A percentile compares a stretch with the other conserved stretches of the same genome.
These are phyloP conservation scores for Hypericum perforatum DNA, from an alignment of 345 rosid species.

Conservation along the genomic window DNA sequence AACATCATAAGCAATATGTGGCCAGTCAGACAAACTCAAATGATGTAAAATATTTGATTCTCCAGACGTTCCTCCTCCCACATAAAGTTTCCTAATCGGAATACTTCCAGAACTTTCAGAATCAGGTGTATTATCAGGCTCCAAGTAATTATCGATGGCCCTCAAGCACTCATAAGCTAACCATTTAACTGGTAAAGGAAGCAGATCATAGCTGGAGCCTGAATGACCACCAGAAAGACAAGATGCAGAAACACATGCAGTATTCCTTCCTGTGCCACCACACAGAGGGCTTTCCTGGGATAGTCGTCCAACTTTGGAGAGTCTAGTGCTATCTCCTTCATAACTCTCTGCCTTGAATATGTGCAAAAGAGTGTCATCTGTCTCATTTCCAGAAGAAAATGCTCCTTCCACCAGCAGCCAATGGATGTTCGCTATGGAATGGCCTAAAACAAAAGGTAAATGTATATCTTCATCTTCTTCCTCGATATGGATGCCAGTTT, in stretches of 20 bases:
- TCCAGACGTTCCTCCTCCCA: slow-evolving; percentile 24
- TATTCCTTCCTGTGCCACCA: slow-evolving; percentile 39
- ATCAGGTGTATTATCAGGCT: slow-evolving; percentile 37
- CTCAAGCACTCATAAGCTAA: slow-evolving; percentile 60
- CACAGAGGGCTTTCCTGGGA: slow-evolving; percentile 65
- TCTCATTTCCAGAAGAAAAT: slow-evolving; percentile 43
- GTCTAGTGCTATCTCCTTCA: slow-evolving; percentile 50
- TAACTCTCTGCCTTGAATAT: slow-evolving; percentile 25
- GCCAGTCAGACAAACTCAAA: slow-evolving; percentile 61
- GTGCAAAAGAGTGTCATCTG: slow-evolving; percentile 20
- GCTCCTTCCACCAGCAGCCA: slow-evolving; percentile 70
- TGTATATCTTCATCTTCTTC: slow-evolving; percentile 58
- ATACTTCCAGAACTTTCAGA: slow-evolving; percentile 25
- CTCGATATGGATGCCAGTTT: slow-evolving; percentile 60
- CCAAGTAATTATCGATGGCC: slow-evolving; percentile 59
- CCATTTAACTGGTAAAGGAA: slow-evolving; percentile 56
- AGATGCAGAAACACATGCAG: slow-evolving; percentile 27
- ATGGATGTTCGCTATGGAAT: slow-evolving; percentile 54
- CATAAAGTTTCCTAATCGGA: slow-evolving; percentile 17
- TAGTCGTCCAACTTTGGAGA: slow-evolving; percentile 77
- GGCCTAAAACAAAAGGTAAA: slow-evolving; percentile 51
- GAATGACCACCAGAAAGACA: slow-evolving; percentile 30
- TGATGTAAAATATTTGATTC: slow-evolving; percentile 28
- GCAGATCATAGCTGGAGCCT: slow-evolving; percentile 18
- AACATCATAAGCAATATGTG: slow-evolving; percentile 58